Conservation (phyloP, 768 basidiomycete genomes). For the Hypsizygus marmoreus region DNA sequence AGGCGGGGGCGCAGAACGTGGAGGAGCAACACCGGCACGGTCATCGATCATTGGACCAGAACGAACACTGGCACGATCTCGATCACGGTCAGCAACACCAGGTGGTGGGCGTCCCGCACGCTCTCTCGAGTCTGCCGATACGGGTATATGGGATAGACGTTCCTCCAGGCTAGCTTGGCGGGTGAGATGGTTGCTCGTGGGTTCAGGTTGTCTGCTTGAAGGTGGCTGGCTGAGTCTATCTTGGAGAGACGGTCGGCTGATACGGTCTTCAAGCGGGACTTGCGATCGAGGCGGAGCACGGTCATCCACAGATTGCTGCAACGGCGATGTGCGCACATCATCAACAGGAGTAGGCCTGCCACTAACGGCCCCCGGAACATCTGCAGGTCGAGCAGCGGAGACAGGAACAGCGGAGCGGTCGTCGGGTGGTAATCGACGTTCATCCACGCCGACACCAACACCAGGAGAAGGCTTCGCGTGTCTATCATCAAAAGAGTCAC, state of each 20-base stretch:
- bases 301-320: conserved; percentile 18
- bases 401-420: conserved; percentile 10
- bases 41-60: conserved; percentile 16
- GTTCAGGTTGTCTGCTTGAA: conserved; percentile 11
- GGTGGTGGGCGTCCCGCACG: conserved; percentile 18
- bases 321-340: conserved; percentile 8
- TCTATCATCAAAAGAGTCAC: conserved; percentile 34
- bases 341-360: conserved; percentile 14
- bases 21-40: conserved; percentile 5
- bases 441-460: conserved; percentile 25
- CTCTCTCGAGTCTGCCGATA: conserved; percentile 19
- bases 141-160: conserved; percentile 36
- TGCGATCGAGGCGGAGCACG: conserved; percentile 14
- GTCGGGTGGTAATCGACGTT: conserved; percentile 9
- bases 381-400: conserved; percentile 20
- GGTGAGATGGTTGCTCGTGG: conserved; percentile 10
- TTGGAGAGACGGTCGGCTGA: conserved; percentile 35
- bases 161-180: conserved; percentile 42
- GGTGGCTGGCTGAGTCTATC: conserved; percentile 38
- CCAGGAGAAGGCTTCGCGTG: conserved; percentile 28
- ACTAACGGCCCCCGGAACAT: conserved; percentile 19
- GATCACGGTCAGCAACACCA: conserved; percentile 17
- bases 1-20: conserved; percentile 1
- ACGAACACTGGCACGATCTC: conserved; percentile 17
- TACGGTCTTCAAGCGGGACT: conserved; percentile 39